These are phyloP conservation scores for Tillandsia fasciculata DNA, from an alignment of 176 grass and related monocot genomes.

Conservation along the genomic window DNA sequence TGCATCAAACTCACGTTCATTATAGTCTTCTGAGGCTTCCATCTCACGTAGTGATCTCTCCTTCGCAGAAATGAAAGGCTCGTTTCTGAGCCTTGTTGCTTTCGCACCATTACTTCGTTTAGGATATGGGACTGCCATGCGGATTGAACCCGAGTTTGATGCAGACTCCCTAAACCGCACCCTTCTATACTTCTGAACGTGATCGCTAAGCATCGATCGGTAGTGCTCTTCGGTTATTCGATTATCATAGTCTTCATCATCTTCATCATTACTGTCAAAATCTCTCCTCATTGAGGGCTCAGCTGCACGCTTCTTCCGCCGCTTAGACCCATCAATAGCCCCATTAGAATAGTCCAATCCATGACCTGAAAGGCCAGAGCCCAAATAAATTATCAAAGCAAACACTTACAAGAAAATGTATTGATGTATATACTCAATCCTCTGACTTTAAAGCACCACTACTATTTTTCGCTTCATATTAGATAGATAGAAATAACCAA, in stretches of 20 bases:
- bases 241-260: conserved; percentile 44
- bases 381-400: not conserved
- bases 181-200: conserved; percentile 67
- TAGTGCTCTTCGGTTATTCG: conserved; percentile 82
- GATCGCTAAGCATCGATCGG: conserved; percentile 80
- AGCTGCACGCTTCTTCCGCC: conserved; percentile 35
- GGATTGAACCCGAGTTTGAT: conserved; percentile 43
- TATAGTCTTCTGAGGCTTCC: conserved; percentile 31
- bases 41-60: conserved; percentile 21
- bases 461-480: not conserved
- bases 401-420: not conserved
- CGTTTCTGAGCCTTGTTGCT: conserved; percentile 28
- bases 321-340: conserved; percentile 39
- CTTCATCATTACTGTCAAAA: conserved; percentile 41
- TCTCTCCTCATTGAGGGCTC: conserved; percentile 18
- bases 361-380: conserved; percentile 28
- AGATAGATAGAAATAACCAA: conserved; percentile 12
- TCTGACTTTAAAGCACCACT: not conserved
- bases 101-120: conserved; percentile 42
- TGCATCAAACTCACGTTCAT: conserved; percentile 29
- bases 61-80: conserved; percentile 24
- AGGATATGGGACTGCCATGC: conserved; percentile 5
- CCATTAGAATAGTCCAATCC: conserved; percentile 57
- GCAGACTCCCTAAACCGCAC: conserved; percentile 42
- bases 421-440: not conserved